Base-by-base conservation (phyloP, 2,329 filamentous ascomycete genomes). In the Ceratocystis albifundus region DNA sequence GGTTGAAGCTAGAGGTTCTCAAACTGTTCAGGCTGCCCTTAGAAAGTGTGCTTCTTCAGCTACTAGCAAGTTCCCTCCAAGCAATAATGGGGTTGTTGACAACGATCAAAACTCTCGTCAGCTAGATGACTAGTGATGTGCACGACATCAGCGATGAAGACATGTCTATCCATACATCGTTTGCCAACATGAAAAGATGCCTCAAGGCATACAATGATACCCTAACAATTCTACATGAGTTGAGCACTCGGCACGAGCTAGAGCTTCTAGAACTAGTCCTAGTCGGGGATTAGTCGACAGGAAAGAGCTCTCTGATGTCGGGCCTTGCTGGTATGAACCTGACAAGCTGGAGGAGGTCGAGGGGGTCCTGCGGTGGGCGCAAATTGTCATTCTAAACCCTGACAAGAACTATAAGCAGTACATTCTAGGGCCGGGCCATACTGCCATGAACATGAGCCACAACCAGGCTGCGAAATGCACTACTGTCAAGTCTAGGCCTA, bases 281-380 rank as follows among this genome's bases (percentile, higher is more conserved):
- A 0, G 84, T 96, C 0, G 91, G 91, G 0, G 90, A 96, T 62
- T 91, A 96, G 71, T 89, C 84, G 0, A 88, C 90, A 0, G 92
- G 91, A 0, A 96, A 96, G 72, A 90, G 86, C 0, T 90, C 78
- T 32, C 72, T 83, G 4, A 83, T 83, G 81, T 85, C 85, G 12
- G 85, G 83, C 0, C 82, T 88, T 61, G 79, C 82, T 0, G 88
- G 86, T 3, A 86, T 94, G 28, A 85, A 85, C 22, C 82, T 93
- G 76, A 79, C 0, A 77, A 87, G 17, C 85, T 85, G 55, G 72
- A 74, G 0, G 77, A 88, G 0, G 84, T 96, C 0, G 86, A 89
- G 67, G 78, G 84, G 0, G 81, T 87, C 0, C 80, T 96, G 0
- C 80, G 80, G 4, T 88, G 86, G 77, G 91, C 90, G 0, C 91